Base-by-base conservation (phyloP, 495 filamentous ascomycete genomes). In the Acidomyces sp. region DNA sequence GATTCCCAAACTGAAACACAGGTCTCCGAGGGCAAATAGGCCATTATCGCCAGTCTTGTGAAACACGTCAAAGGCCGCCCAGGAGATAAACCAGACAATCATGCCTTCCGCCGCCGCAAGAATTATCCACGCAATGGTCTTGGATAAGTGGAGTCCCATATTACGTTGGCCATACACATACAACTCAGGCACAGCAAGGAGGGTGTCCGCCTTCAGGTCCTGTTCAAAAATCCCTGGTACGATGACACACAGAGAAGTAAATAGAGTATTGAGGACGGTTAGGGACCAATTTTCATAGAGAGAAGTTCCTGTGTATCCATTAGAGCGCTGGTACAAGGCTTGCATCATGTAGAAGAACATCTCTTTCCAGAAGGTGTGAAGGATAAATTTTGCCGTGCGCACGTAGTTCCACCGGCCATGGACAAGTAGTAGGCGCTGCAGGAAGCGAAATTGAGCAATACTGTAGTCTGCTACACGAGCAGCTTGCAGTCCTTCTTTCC, bases 341-440 rank as follows among this genome's bases (percentile, higher is more conserved):
- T 93, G 82, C 5, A 82, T 80, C 22, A 93, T 68, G 57, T 93
- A 94, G 60, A 96, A 94, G 37, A 68, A 48, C 39, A 39, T 34
- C 35, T 39, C 26, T 23, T 30, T 48, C 51, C 40, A 53, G 31
- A 43, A 45, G 10, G 45, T 49, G 25, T 15, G 78, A 0, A 93
- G 73, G 1, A 83, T 84, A 55, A 93, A 96, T 56, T 86, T 86
- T 60, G 80, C 84, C 0, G 82, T 88, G 9, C 87, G 73, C 43
- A 85, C 69, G 52, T 95, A 95, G 62, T 92, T 93, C 87, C 85
- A 94, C 7, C 86, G 71, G 10, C 87, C 87, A 51, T 96, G 87
- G 2, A 94, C 85, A 1, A 96, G 71, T 13, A 96, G 64, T 26
- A 96, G 65, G 44, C 83, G 79, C 15, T 80, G 69, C 21, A 96